phyloP scores from a whole-genome alignment of 2,329 filamentous ascomycete species.

The Nemania sp. region DNA sequence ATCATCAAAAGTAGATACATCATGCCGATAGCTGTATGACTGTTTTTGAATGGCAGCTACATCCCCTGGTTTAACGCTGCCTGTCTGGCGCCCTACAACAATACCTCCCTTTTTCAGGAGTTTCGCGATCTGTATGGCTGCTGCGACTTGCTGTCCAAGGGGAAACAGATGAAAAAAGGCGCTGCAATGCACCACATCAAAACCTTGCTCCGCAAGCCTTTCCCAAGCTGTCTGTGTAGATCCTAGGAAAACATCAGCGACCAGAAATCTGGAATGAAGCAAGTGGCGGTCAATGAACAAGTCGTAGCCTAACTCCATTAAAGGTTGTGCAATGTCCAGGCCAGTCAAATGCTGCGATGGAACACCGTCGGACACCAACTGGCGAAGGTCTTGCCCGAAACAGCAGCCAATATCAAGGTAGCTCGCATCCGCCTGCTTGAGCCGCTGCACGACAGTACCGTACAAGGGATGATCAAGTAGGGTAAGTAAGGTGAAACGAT shows the following conservation, averaged over 20 bases:
- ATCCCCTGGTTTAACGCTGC: conserved; percentile 37
- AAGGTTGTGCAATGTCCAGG: conserved; percentile 42
- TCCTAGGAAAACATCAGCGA: conserved; percentile 42
- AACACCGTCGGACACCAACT: conserved; percentile 45
- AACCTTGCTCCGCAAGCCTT: conserved; percentile 34
- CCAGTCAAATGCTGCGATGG: conserved; percentile 40
- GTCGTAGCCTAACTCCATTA: conserved; percentile 46
- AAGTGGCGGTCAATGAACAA: conserved; percentile 47
- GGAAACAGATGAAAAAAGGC: conserved; percentile 47
- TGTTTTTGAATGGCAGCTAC: conserved; percentile 34
- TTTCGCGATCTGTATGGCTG: conserved; percentile 34
- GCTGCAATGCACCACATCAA: conserved; percentile 46
- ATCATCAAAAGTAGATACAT: conserved; percentile 31
- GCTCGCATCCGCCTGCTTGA: conserved; percentile 25
- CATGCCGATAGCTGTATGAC: conserved; percentile 41
- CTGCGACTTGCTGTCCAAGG: conserved; percentile 40
- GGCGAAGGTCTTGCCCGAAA: conserved; percentile 49
- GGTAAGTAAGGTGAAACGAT: conserved; percentile 40
- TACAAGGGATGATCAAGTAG: conserved; percentile 36
- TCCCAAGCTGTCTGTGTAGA: conserved; percentile 33
- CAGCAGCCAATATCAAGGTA: conserved; percentile 50
- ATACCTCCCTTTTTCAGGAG: conserved; percentile 40
- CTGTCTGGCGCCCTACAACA: conserved; percentile 41
- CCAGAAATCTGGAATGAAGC: conserved; percentile 41
- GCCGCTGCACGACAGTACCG: conserved; percentile 33